These are phyloP conservation scores for Penicillium antarcticum DNA, from an alignment of 495 filamentous ascomycete species.

Conservation along the genomic window DNA sequence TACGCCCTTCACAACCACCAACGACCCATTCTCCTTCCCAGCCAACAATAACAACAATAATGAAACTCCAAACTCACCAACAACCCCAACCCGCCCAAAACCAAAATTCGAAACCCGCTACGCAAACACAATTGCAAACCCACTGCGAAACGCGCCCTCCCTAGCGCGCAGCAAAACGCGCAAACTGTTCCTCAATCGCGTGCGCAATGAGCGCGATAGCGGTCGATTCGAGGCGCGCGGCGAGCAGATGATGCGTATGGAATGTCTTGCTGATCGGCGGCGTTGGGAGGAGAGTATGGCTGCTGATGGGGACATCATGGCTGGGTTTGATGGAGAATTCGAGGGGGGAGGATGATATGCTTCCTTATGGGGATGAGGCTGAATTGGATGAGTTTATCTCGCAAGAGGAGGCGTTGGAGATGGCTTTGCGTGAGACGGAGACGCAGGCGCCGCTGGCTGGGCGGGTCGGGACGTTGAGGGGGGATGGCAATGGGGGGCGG, in stretches of 20 bases:
- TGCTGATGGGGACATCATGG: slow-evolving; percentile 25
- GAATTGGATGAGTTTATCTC: slow-evolving; percentile 32
- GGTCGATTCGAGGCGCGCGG: slow-evolving; percentile 66
- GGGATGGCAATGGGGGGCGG: slow-evolving; percentile 7
- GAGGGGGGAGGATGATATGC: slow-evolving; percentile 33
- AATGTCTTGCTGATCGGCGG: slow-evolving; percentile 46
- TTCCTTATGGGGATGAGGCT: slow-evolving; percentile 31
- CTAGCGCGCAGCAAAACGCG: slow-evolving; percentile 33
- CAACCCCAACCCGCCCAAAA: slow-evolving; percentile 12
- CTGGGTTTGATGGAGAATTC: slow-evolving; percentile 17
- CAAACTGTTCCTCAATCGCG: slow-evolving; percentile 71
- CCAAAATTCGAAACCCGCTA: slow-evolving; percentile 30
- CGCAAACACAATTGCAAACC: slow-evolving; percentile 25
- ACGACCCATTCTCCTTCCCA: slow-evolving; percentile 2
- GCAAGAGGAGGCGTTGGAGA: slow-evolving; percentile 33
- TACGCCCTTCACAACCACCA: slow-evolving; percentile 7
- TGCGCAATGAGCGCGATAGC: slow-evolving; percentile 68
- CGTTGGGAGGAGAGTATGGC: slow-evolving; percentile 48
- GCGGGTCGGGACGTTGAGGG: background rate
- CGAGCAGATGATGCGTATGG: slow-evolving; percentile 64
- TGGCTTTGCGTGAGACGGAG: slow-evolving; percentile 14
- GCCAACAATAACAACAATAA: background rate
- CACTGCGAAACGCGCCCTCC: slow-evolving; percentile 16
- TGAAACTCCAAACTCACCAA: slow-evolving; percentile 10
- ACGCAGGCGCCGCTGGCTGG: background rate